Evolutionary conservation across 2,329 filamentous ascomycete species (phyloP).

Genomic region (Cladorrhinum sp.): DNA sequence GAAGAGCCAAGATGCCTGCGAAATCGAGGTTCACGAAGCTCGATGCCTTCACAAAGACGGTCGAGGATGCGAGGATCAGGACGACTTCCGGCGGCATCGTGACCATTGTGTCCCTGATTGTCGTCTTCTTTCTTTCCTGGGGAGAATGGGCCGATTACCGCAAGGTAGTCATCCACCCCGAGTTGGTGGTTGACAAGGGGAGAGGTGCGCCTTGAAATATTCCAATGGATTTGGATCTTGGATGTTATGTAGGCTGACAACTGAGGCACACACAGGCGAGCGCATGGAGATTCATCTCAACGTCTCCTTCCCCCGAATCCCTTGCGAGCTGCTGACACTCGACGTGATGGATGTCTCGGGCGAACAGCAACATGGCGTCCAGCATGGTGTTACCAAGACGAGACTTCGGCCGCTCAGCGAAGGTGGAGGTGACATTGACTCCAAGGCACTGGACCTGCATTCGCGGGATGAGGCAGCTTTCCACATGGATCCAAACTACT

Average conservation of each 20-base stretch:
- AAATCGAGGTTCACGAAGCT: constrained; percentile 95
- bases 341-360: constrained; percentile 99
- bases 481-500: constrained; percentile 90
- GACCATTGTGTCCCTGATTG: constrained; percentile 83
- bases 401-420: constrained; percentile 69
- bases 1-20: constrained; percentile 63
- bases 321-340: constrained; percentile 91
- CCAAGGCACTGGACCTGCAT: constrained; percentile 68
- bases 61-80: constrained; percentile 94
- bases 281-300: constrained; percentile 99
- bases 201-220: constrained; percentile 59
- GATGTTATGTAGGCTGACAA: constrained; percentile 17
- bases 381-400: constrained; percentile 90
- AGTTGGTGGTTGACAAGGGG: constrained; percentile 94
- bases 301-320: constrained; percentile 88
- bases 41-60: constrained; percentile 98
- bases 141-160: constrained; percentile 96
- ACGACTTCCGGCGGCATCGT: constrained; percentile 95
- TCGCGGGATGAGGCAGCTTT: constrained; percentile 62
- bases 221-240: not conserved
- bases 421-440: constrained; percentile 73
- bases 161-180: constrained; percentile 79
- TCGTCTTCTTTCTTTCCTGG: constrained; percentile 85
- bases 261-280: constrained; percentile 59
- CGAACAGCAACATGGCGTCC: constrained; percentile 91